Evolutionary conservation across 169 alveolate genomes (phyloP).

Genomic region (Plasmodium gonderi): DNA sequence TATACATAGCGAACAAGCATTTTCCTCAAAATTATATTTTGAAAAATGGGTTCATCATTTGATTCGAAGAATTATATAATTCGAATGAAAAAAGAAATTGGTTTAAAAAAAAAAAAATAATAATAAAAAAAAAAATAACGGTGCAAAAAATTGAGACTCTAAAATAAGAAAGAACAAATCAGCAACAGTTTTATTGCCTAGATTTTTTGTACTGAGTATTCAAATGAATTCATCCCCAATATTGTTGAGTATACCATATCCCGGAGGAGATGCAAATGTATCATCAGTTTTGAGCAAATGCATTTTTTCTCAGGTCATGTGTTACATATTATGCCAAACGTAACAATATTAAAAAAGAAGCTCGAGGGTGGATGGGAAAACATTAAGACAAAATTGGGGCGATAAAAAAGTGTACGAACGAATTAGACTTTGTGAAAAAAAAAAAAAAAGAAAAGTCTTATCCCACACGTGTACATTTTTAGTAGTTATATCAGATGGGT

Average conservation of each 20-base stretch:
- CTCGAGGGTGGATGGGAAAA: too few relatives aligned
- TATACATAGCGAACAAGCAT: neutral
- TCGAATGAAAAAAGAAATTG: slow-evolving; percentile 2
- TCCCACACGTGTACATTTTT: neutral
- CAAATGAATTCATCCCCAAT: neutral
- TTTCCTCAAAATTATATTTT: neutral
- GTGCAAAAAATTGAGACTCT: neutral
- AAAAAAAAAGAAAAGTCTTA: neutral
- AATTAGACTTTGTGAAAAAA: neutral
- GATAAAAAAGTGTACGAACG: neutral
- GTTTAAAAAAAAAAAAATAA: too few relatives aligned
- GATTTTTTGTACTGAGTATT: neutral
- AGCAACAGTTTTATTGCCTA: neutral
- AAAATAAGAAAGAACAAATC: neutral
- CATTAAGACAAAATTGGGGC: neutral
- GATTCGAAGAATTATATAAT: neutral
- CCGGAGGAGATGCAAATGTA: neutral
- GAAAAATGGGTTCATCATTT: neutral
- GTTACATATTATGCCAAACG: too few relatives aligned
- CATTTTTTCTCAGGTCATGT: too few relatives aligned
- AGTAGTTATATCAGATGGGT: neutral
- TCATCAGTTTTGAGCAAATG: too few relatives aligned
- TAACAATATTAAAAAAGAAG: too few relatives aligned
- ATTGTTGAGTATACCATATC: neutral
- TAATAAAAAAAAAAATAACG: too few relatives aligned